Base-by-base conservation (phyloP, 2,329 filamentous ascomycete genomes). In the Aspergillus candidus region DNA sequence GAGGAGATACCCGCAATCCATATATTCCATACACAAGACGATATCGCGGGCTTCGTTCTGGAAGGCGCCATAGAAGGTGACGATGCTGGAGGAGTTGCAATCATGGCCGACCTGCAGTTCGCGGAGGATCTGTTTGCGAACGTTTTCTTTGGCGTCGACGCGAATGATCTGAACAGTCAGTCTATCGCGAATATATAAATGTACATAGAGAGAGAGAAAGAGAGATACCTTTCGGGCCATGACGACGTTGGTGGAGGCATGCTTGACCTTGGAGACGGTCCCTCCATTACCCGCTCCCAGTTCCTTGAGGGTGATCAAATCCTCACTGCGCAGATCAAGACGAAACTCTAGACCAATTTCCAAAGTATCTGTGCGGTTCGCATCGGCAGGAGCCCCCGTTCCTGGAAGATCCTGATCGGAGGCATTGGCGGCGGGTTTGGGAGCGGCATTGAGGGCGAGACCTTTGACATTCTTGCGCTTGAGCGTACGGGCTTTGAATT, bases 1-100 rank as follows among this genome's bases (percentile, higher is more conserved):
- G 8, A 35, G n/a, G 22, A 73, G 87, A 69, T 78, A 97, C 93
- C 93, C 93, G 65, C 91, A 88, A 69, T 98, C 93, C 88, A 95
- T 95, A 66, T 98, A 97, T 68, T 98, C 93, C 93, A 98, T 98
- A 68, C 93, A 98, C 84, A 98, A 91, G 57, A 97, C 94, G 47
- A 98, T 94, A 71, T 98, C 93, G 63, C 94, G 91, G 50, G 89
- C 89, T 62, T 94, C 87, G 64, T 95, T 97, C 61, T 97, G 79
- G 63, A 97, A 98, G 32, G 93, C 93, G 48, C 93, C 93, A 62
- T 97, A 97, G 69, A 96, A 98, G 43, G 86, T 95, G 48, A 98
- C 93, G 60, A 98, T 97, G 67, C 94, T 90, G 49, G 93, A 87
- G 15, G 88, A 96, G 62, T 95, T 93, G 70, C 93, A 98, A 61